phyloP scores from a whole-genome alignment of 2,329 filamentous ascomycete species.

The Colletotrichum caudatum region DNA sequence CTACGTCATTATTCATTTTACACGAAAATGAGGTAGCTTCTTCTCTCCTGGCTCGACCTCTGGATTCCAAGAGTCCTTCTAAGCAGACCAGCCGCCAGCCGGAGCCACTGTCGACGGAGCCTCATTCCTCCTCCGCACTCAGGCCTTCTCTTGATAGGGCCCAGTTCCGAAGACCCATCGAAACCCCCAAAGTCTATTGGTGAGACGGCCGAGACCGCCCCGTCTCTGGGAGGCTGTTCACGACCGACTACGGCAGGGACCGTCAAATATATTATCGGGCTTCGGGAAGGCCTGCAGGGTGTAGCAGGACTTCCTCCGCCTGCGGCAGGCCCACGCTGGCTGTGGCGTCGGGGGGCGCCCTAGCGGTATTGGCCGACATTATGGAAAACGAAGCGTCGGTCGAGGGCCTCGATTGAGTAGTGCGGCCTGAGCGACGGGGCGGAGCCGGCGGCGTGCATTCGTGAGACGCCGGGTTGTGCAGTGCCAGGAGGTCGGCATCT shows the following conservation, averaged over 20 bases:
- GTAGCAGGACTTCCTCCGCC: slow-evolving; percentile 64
- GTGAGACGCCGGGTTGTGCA: neutral
- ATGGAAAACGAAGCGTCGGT: neutral
- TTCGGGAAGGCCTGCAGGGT: slow-evolving; percentile 57
- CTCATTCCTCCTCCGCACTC: neutral
- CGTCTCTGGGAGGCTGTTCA: slow-evolving; percentile 36
- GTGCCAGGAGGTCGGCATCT: neutral
- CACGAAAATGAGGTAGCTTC: neutral
- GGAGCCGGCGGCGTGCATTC: neutral
- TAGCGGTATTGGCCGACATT: neutral
- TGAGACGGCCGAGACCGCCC: neutral
- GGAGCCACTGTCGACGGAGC: neutral
- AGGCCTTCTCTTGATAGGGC: slow-evolving; percentile 11
- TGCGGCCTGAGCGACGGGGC: neutral
- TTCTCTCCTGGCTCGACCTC: neutral
- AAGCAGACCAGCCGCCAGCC: neutral
- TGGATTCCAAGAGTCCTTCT: neutral
- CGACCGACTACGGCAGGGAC: slow-evolving; percentile 36
- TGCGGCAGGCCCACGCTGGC: slow-evolving; percentile 50
- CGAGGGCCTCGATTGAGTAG: neutral
- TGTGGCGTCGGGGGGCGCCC: slow-evolving; percentile 43
- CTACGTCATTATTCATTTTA: neutral
- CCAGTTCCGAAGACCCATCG: neutral
- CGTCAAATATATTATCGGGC: slow-evolving; percentile 30
- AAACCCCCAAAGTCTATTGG: neutral